Base-by-base conservation (phyloP, 2,329 filamentous ascomycete species). In the Ceratocystis huliohia region DNA sequence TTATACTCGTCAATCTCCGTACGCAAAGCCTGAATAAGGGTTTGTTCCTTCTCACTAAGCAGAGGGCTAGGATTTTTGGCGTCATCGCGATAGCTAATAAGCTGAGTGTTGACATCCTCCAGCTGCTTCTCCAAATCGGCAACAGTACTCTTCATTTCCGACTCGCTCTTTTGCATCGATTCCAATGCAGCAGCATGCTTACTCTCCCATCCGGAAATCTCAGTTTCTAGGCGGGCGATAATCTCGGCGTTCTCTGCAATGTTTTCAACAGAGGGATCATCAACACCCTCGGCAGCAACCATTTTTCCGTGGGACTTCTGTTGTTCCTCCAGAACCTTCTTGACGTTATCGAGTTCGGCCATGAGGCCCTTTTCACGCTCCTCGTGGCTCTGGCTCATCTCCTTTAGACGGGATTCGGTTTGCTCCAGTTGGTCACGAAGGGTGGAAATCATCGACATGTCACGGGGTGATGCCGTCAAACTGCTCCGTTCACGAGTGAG, bases 401-500 rank as follows among this genome's bases (percentile, higher is more conserved):
- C 79, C 68, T 82, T 82, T 69, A 96, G 86, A 73, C 93, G 86
- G 70, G 83, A 87, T 75, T 97, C 92, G 71, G 88, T 95, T 74
- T 91, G 86, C 73, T 92, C 84, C 4, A 99, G 82, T 75, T 96
- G 91, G 69, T 95, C 89, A 68, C 89, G 88, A 78, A 99, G 84
- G 17, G 87, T 88, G 3, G 90, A 88, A 41, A 97, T 87, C 70
- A 96, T 86, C 0, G 90, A 92, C 74, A 96, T 95, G 73, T 99
- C 94, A 73, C 96, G 87, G 6, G 91, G 88, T 28, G 88, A 88
- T 1, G 74, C 83, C 74, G 93, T 91, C 77, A 96, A 82, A 76
- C 91, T 96, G 2, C 91, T 93, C 68, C 95, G 83, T 76, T 99
- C 95, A 65, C 94, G 87, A 2, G 94, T 96, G 69, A 99, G 80